These are phyloP conservation scores for Dioscorea zingiberensis DNA, from an alignment of 106 monocot species.

Conservation along the genomic window DNA sequence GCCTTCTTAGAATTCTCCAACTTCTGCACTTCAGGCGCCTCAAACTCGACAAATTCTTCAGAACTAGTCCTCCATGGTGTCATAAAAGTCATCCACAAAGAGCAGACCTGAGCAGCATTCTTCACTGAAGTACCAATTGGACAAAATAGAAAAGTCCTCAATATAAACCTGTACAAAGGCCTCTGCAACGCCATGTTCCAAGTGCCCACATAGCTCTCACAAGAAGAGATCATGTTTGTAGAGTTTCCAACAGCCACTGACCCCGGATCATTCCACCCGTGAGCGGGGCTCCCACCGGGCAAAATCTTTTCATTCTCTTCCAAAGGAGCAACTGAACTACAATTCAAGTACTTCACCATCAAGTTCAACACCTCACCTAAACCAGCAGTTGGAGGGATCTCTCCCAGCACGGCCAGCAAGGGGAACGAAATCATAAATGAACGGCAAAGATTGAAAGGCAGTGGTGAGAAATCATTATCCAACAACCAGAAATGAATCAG, in stretches of 20 bases:
- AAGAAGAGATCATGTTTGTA: constrained; percentile 10
- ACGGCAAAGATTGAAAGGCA: constrained; percentile 30
- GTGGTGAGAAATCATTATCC: constrained; percentile 86
- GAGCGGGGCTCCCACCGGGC: constrained; percentile 13
- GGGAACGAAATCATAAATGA: constrained; percentile 46
- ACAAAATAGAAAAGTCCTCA: constrained; percentile 77
- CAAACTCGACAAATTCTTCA: constrained; percentile 56
- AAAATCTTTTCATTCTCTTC: constrained; percentile 10
- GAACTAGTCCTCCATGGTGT: constrained; percentile 62
- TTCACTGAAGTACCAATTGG: constrained; percentile 68
- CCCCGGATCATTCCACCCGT: constrained; percentile 5
- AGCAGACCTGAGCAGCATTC: constrained; percentile 70
- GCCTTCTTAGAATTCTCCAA: constrained; percentile 10
- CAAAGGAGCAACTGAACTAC: constrained; percentile 7
- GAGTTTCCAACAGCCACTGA: constrained; percentile 8
- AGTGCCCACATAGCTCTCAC: constrained; percentile 17
- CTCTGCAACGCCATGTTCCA: constrained; percentile 73
- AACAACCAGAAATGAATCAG: constrained; percentile 89
- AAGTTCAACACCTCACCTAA: constrained; percentile 61
- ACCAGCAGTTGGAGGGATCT: constrained; percentile 59
- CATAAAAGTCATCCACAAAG: constrained; percentile 60
- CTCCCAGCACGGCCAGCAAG: constrained; percentile 21
- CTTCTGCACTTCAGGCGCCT: constrained; percentile 8
- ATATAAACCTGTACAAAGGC: constrained; percentile 83
- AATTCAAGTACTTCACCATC: constrained; percentile 66